Evolutionary conservation across 495 filamentous ascomycete species (phyloP).

Genomic region (Hypoxylon fragiforme): DNA sequence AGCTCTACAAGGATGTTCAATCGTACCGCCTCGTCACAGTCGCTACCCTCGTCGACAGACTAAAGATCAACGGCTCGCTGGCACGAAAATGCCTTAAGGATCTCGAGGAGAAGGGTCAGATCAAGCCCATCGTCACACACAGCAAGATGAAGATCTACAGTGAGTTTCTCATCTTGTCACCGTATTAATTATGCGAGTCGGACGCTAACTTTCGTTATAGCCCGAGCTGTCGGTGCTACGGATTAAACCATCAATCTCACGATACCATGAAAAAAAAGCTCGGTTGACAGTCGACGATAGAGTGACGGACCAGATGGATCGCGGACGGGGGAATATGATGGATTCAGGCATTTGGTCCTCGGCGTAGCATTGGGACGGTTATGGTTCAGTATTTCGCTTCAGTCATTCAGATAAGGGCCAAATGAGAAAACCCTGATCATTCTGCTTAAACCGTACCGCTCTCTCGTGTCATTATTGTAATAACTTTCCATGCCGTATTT

Average conservation of each 20-base stretch:
- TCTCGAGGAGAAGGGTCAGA: slow-evolving; percentile 95
- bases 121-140: slow-evolving; percentile 97
- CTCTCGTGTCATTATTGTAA: background rate
- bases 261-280: slow-evolving; percentile 39
- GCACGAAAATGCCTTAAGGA: slow-evolving; percentile 88
- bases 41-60: slow-evolving; percentile 95
- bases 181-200: background rate
- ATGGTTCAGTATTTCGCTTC: slow-evolving; percentile 38
- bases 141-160: slow-evolving; percentile 99
- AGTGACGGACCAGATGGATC: slow-evolving; percentile 36
- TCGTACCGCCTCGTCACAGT: slow-evolving; percentile 99
- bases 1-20: slow-evolving; percentile 98
- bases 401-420: slow-evolving; percentile 41
- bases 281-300: slow-evolving; percentile 29
- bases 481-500: too few species aligned
- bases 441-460: slow-evolving; percentile 12
- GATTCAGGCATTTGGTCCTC: slow-evolving; percentile 41
- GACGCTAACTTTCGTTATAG: slow-evolving; percentile 50
- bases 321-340: slow-evolving; percentile 33
- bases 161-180: slow-evolving; percentile 50
- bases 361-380: slow-evolving; percentile 42
- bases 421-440: slow-evolving; percentile 37
- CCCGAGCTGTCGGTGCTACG: slow-evolving; percentile 62
- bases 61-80: slow-evolving; percentile 99
- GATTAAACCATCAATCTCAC: slow-evolving; percentile 54